Evolutionary conservation across 257 asterid species (phyloP).

Genomic region (Verbena officinalis): DNA sequence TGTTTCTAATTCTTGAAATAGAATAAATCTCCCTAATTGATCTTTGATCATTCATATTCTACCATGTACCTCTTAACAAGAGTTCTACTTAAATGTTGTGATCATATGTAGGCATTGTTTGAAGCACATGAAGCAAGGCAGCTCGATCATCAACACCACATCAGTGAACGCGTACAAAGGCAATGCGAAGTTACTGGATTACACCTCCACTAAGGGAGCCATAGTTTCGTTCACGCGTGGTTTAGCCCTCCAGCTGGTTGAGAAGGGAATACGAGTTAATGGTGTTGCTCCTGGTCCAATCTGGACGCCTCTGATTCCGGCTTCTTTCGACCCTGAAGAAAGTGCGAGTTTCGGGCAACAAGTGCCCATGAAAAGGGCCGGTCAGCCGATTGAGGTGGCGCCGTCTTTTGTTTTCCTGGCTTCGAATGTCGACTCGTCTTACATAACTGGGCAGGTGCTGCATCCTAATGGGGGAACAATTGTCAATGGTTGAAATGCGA

Average conservation of each 20-base stretch:
- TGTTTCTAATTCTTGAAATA: no score
- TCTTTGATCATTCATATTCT: no score
- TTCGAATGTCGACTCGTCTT: slow-evolving; percentile 57
- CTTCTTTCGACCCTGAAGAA: slow-evolving; percentile 58
- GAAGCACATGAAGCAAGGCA: slow-evolving; percentile 76
- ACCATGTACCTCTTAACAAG: no score
- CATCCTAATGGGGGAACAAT: slow-evolving; percentile 81
- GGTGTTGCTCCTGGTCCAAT: slow-evolving; percentile 84
- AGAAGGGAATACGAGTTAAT: slow-evolving; percentile 65
- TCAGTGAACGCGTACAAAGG: slow-evolving; percentile 73
- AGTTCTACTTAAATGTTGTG: no score
- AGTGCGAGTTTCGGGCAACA: slow-evolving; percentile 48
- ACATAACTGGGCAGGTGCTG: slow-evolving; percentile 66
- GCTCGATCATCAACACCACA: slow-evolving; percentile 71
- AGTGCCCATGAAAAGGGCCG: slow-evolving; percentile 82
- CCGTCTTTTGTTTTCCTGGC: slow-evolving; percentile 76
- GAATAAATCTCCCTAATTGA: no score
- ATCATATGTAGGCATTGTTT: slow-evolving; percentile 51
- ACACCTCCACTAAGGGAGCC: slow-evolving; percentile 76
- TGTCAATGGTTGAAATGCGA: slow-evolving; percentile 41
- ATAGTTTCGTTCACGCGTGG: slow-evolving; percentile 73
- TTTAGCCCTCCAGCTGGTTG: slow-evolving; percentile 54
- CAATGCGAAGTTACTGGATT: slow-evolving; percentile 57
- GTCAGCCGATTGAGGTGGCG: slow-evolving; percentile 77
- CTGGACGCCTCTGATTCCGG: slow-evolving; percentile 78